Conservation (phyloP, 192 early-diverging fungal genomes). For the Linnemannia exigua region DNA sequence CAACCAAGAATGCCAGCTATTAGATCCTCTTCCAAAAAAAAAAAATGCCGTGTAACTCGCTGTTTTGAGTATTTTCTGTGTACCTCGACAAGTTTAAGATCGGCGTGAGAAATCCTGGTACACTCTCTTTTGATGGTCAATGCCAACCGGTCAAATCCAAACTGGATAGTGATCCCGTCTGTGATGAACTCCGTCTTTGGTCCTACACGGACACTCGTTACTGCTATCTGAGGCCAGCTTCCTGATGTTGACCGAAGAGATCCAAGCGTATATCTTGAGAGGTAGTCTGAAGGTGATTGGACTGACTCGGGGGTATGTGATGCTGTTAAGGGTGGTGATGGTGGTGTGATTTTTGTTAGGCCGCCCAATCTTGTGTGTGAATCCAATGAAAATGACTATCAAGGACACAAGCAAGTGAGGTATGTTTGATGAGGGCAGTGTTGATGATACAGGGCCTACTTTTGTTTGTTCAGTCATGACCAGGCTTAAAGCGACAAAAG, state of each 20-base stretch:
- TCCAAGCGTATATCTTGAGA: neutral
- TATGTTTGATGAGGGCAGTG: neutral
- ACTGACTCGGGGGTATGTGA: neutral
- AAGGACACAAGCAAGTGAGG: neutral
- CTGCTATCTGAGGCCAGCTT: conserved; percentile 29
- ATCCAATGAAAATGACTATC: conserved; percentile 15
- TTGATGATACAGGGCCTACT: neutral
- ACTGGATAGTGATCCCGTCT: conserved; percentile 25
- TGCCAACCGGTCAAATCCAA: conserved; percentile 32
- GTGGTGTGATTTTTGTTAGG: neutral
- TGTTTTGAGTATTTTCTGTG: neutral
- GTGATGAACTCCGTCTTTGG: conserved; percentile 29
- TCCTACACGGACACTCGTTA: conserved; percentile 29
- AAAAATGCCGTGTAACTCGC: no score
- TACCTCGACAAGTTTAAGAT: conserved; percentile 37
- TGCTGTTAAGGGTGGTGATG: conserved; percentile 12
- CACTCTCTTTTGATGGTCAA: conserved; percentile 31
- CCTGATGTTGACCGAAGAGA: conserved; percentile 1
- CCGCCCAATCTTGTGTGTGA: neutral
- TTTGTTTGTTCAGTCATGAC: neutral
- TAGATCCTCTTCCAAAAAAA: no score
- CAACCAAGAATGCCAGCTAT: no score
- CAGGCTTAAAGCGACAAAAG: neutral
- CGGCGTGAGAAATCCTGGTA: conserved; percentile 28
- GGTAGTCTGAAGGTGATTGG: neutral